Percentiles rank a stretch among this genome's conserved stretches.
Evolutionary conservation across 2,329 filamentous ascomycete species (phyloP).

Genomic region (Claviceps sp.): DNA sequence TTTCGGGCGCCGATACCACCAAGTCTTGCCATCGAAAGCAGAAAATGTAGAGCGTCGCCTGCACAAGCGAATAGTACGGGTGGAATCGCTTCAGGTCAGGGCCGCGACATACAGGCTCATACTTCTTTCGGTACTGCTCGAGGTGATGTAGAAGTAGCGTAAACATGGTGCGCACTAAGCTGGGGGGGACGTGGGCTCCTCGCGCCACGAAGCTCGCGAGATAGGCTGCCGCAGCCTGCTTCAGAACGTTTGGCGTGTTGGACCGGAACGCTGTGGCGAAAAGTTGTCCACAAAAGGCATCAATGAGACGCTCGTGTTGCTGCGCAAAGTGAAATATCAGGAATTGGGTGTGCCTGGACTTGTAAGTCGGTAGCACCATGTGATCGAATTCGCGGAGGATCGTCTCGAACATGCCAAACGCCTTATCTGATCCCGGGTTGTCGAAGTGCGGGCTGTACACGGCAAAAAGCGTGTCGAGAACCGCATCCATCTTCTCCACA

Average conservation of each 20-base stretch:
- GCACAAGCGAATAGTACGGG: constrained; percentile 77
- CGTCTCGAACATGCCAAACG: constrained; percentile 61
- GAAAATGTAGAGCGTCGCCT: constrained; percentile 86
- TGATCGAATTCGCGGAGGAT: constrained; percentile 76
- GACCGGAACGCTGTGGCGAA: constrained; percentile 35
- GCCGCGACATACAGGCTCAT: constrained; percentile 63
- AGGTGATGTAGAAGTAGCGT: constrained; percentile 65
- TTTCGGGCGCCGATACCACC: constrained; percentile 47
- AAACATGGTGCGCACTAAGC: constrained; percentile 72
- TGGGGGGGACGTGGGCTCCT: constrained; percentile 64
- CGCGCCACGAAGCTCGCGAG: constrained; percentile 89
- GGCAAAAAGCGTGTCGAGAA: constrained; percentile 77
- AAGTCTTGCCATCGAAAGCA: constrained; percentile 97
- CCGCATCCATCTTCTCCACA: constrained; percentile 80
- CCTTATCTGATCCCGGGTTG: constrained; percentile 52
- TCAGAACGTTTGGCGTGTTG: constrained; percentile 57
- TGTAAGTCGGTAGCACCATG: constrained; percentile 81
- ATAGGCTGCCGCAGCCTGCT: constrained; percentile 81
- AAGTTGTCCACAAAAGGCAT: constrained; percentile 70
- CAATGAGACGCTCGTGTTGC: constrained; percentile 61
- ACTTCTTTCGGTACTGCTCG: constrained; percentile 56
- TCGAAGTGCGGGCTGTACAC: constrained; percentile 65
- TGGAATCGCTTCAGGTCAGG: constrained; percentile 76
- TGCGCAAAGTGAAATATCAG: constrained; percentile 93
- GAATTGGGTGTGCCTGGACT: constrained; percentile 88